phyloP scores from a whole-genome alignment of 805 yeast genomes.

The Spathaspora girioi region DNA sequence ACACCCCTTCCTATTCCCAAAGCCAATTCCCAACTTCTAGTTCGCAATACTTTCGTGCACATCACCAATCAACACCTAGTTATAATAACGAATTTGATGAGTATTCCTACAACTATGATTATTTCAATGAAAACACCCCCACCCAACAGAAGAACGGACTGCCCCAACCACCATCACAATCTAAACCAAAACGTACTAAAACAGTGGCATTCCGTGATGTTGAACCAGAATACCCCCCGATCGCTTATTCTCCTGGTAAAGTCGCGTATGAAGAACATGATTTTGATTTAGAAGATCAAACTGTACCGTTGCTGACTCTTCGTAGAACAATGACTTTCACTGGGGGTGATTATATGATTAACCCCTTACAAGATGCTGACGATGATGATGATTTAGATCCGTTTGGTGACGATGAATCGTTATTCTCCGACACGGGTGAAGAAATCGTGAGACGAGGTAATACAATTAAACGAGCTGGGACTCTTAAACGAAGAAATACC shows the following conservation, averaged over 20 bases:
- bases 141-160: background rate
- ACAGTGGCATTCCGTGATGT: conserved; percentile 28
- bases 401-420: conserved; percentile 42
- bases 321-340: conserved; percentile 16
- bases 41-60: background rate
- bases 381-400: conserved; percentile 36
- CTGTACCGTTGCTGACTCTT: background rate
- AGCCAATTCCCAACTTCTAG: background rate
- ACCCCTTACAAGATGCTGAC: conserved; percentile 37
- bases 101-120: background rate
- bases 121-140: background rate
- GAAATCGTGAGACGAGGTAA: conserved; percentile 30
- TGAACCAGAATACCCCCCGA: conserved; percentile 29
- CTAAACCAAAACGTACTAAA: conserved; percentile 10
- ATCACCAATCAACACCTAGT: background rate
- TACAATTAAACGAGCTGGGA: conserved; percentile 22
- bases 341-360: conserved; percentile 38
- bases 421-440: conserved; percentile 40
- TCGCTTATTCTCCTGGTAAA: conserved; percentile 23
- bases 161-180: background rate
- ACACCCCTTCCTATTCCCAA: background rate
- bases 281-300: background rate
- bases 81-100: background rate
- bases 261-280: background rate
- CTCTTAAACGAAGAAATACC: conserved; percentile 13